Conservation (phyloP, 345 rosid genomes). For the Erysimum cheiranthoides region DNA sequence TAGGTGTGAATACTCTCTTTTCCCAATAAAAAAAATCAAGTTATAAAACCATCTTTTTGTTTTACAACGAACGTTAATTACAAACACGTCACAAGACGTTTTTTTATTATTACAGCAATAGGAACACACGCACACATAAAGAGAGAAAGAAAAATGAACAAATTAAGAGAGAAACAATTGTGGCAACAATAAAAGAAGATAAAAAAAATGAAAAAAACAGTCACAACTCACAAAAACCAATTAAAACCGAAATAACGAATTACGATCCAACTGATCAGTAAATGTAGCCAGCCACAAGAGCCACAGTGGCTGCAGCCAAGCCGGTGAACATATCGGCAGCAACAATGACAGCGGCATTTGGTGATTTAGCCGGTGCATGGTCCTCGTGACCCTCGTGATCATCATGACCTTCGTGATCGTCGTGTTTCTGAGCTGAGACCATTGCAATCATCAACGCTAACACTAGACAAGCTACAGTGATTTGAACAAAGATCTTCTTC, state of each 20-base stretch:
- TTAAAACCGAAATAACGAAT: not conserved
- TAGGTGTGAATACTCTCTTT: no score
- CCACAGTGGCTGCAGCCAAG: conserved; percentile 20
- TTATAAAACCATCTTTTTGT: no score
- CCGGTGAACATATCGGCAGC: conserved; percentile 26
- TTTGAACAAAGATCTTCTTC: conserved; percentile 34
- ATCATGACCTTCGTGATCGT: conserved; percentile 1
- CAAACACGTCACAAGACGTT: no score
- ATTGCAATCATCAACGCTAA: conserved; percentile 25
- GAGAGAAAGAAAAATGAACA: not conserved
- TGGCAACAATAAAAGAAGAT: not conserved
- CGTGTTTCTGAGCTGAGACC: conserved; percentile 23
- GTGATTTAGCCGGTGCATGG: conserved; percentile 18
- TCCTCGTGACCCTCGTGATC: conserved; percentile 19
- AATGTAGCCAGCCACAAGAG: conserved; percentile 33
- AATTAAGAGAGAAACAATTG: not conserved
- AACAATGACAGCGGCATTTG: conserved; percentile 15
- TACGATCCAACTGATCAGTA: conserved; percentile 22
- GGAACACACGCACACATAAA: no score
- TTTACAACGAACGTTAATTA: no score
- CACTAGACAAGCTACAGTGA: conserved; percentile 30
- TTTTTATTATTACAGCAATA: no score
- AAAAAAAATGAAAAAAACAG: not conserved
- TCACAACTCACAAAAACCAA: not conserved
- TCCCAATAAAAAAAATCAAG: no score